Percentiles rank a stretch among this genome's conserved stretches.
Conservation (phyloP, 768 basidiomycete genomes). For the Macrocybe gigantea region DNA sequence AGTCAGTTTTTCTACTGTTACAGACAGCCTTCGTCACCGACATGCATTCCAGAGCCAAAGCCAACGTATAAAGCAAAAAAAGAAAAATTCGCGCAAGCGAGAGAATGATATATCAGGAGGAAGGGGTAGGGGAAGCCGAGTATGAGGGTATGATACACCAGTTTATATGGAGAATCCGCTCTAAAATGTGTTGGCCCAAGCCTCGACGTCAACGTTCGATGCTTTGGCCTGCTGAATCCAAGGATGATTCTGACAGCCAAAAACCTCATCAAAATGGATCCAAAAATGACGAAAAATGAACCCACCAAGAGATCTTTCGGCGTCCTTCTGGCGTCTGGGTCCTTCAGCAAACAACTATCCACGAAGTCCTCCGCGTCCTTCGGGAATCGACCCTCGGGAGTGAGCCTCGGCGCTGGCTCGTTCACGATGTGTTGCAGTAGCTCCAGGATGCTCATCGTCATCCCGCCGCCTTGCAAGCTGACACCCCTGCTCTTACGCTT, state of each 20-base stretch:
- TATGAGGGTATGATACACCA: no score
- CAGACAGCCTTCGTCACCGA: no score
- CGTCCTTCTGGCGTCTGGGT: constrained; percentile 75
- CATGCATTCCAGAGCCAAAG: no score
- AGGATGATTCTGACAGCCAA: constrained; percentile 48
- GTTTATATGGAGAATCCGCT: no score
- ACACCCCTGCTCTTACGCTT: constrained; percentile 90
- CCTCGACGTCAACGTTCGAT: constrained; percentile 66
- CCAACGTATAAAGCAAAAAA: no score
- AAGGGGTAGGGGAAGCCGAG: no score
- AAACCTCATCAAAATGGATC: constrained; percentile 2
- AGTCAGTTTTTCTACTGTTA: no score
- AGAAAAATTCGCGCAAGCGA: no score
- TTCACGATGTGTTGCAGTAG: constrained; percentile 97
- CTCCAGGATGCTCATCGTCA: constrained; percentile 98
- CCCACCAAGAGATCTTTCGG: constrained; percentile 84
- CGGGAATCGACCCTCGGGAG: constrained; percentile 66
- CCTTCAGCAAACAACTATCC: constrained; percentile 86
- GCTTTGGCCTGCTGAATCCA: constrained; percentile 67
- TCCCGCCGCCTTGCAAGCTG: constrained; percentile 86
- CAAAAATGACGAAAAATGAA: constrained; percentile 10
- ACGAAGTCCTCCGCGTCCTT: constrained; percentile 78
- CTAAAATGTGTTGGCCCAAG: constrained; percentile 74
- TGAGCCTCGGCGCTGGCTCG: constrained; percentile 89
- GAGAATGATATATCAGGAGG: no score